phyloP scores from a whole-genome alignment of 257 asterid species.

The Solanum megistacrolobum region DNA sequence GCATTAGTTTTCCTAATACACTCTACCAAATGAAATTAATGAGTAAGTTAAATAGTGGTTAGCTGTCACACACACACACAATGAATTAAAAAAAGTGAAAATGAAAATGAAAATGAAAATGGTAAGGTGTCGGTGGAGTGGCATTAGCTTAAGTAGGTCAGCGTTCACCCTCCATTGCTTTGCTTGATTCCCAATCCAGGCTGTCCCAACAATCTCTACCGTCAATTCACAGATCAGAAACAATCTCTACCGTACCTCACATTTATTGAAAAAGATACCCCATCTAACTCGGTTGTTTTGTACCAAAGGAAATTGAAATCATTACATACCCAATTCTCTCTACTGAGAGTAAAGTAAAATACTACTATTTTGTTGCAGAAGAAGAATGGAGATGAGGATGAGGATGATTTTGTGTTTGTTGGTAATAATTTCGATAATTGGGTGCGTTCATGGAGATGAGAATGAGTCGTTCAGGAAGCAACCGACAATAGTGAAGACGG shows the following conservation, averaged over 20 bases:
- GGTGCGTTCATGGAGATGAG: conserved; percentile 1
- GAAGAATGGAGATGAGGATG: conserved; percentile 1
- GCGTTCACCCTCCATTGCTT: neutral
- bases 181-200: conserved; percentile 1
- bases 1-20: too few relatives aligned
- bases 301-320: conserved; percentile 9
- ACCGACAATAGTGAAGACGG: conserved; percentile 38
- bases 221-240: neutral
- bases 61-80: neutral
- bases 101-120: neutral
- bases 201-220: neutral
- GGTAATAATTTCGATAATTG: neutral
- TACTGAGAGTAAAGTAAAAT: neutral
- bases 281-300: conserved; percentile 13
- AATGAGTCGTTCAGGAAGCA: conserved; percentile 23
- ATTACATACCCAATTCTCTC: too few relatives aligned
- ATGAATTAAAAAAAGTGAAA: neutral
- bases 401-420: conserved; percentile 8
- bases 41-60: neutral
- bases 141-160: conserved; percentile 1
- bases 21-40: too few relatives aligned
- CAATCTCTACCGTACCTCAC: neutral
- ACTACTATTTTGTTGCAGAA: neutral
- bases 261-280: conserved; percentile 15
- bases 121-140: conserved; percentile 6